Evolutionary conservation across 495 filamentous ascomycete genomes (phyloP).

Genomic region (Penicillium daleae): DNA sequence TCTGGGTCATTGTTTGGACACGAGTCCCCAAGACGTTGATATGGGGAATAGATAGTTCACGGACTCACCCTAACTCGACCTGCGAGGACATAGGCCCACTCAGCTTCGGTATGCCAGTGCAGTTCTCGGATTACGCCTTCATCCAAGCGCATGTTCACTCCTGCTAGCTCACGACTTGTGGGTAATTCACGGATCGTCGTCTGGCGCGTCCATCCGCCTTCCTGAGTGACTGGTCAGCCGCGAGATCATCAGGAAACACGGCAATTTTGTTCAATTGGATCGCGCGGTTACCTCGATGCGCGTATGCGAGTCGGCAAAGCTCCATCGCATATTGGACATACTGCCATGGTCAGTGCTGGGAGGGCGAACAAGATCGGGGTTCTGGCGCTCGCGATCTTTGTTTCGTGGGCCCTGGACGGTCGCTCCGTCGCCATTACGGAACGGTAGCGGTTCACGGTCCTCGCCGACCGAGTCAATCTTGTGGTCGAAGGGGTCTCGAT

Average conservation of each 20-base stretch:
- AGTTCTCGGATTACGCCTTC: slow-evolving; percentile 70
- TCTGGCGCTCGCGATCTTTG: slow-evolving; percentile 61
- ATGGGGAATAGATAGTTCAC: neutral
- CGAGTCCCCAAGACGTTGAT: neutral
- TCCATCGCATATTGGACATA: slow-evolving; percentile 67
- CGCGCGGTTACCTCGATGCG: slow-evolving; percentile 57
- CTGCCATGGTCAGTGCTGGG: slow-evolving; percentile 67
- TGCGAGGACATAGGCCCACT: slow-evolving; percentile 40
- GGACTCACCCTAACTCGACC: slow-evolving; percentile 47
- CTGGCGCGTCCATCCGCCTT: slow-evolving; percentile 71
- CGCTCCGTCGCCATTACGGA: slow-evolving; percentile 65
- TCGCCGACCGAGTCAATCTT: slow-evolving; percentile 62
- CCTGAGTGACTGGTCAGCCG: slow-evolving; percentile 38
- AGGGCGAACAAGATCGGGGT: slow-evolving; percentile 65
- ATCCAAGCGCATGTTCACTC: slow-evolving; percentile 71
- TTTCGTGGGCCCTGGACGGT: slow-evolving; percentile 69
- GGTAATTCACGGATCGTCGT: slow-evolving; percentile 64
- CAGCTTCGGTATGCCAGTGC: slow-evolving; percentile 75
- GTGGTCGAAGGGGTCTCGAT: slow-evolving; percentile 51
- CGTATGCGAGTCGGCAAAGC: slow-evolving; percentile 68
- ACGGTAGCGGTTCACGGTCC: slow-evolving; percentile 63
- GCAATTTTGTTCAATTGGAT: neutral
- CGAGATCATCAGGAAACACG: neutral
- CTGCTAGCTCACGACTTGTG: slow-evolving; percentile 62
- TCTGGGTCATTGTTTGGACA: neutral